These are phyloP conservation scores for Imleria badia DNA, from an alignment of 768 basidiomycete genomes.

Conservation along the genomic window DNA sequence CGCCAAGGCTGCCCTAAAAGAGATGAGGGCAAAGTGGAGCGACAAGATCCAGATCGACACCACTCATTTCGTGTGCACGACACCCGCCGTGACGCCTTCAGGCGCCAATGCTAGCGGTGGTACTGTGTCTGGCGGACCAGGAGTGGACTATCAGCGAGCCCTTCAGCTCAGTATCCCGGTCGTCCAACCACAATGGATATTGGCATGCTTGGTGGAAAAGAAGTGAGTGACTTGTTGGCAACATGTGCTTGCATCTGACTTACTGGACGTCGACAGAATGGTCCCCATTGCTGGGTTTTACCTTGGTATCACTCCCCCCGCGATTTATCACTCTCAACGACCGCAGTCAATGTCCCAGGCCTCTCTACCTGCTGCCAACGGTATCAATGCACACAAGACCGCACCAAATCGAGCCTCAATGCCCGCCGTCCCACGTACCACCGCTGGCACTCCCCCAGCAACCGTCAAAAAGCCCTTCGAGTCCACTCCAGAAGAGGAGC, in stretches of 20 bases:
- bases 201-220: slow-evolving; percentile 84
- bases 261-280: slow-evolving; percentile 54
- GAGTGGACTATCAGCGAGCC: slow-evolving; percentile 93
- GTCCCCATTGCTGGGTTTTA: slow-evolving; percentile 82
- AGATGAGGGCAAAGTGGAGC: slow-evolving; percentile 90
- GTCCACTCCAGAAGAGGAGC: slow-evolving; percentile 51
- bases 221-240: slow-evolving; percentile 50
- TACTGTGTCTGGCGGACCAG: slow-evolving; percentile 56
- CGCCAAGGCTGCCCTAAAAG: slow-evolving; percentile 72
- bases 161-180: slow-evolving; percentile 92
- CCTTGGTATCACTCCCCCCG: slow-evolving; percentile 63
- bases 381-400: slow-evolving; percentile 31
- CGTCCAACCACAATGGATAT: slow-evolving; percentile 92
- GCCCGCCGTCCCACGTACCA: slow-evolving; percentile 53
- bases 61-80: slow-evolving; percentile 96
- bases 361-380: slow-evolving; percentile 41
- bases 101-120: slow-evolving; percentile 58
- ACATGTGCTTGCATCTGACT: neutral
- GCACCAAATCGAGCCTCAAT: slow-evolving; percentile 63
- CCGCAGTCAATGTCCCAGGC: slow-evolving; percentile 80
- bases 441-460: slow-evolving; percentile 42
- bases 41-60: slow-evolving; percentile 97
- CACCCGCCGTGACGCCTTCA: slow-evolving; percentile 66
- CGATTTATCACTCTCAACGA: slow-evolving; percentile 41
- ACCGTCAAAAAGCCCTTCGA: slow-evolving; percentile 41